phyloP scores from a whole-genome alignment of 2,329 filamentous ascomycete species.

The Arthrobotrys entomopaga region DNA sequence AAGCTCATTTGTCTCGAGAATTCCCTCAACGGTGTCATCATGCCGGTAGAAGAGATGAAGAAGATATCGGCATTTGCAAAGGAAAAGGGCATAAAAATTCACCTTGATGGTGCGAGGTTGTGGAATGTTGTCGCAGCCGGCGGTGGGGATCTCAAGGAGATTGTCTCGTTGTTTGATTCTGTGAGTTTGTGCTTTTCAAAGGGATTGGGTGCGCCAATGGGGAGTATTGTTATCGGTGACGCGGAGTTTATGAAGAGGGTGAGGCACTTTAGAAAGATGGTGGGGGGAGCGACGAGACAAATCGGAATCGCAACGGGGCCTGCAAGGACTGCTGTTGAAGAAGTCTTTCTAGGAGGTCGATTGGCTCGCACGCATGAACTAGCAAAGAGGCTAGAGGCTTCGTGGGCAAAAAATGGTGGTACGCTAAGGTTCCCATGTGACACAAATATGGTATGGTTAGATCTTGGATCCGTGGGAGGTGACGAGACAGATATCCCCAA shows the following conservation, averaged over 20 bases:
- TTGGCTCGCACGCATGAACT: slow-evolving; percentile 71
- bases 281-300: slow-evolving; percentile 82
- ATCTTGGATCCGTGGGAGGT: slow-evolving; percentile 72
- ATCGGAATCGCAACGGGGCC: slow-evolving; percentile 79
- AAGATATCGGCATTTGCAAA: slow-evolving; percentile 61
- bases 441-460: slow-evolving; percentile 93
- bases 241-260: slow-evolving; percentile 49
- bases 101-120: slow-evolving; percentile 68
- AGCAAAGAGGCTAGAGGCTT: slow-evolving; percentile 70
- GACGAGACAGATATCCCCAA: slow-evolving; percentile 67
- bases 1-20: slow-evolving; percentile 64
- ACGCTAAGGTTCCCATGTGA: slow-evolving; percentile 75
- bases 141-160: slow-evolving; percentile 59
- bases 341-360: slow-evolving; percentile 78
- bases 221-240: slow-evolving; percentile 61
- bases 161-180: slow-evolving; percentile 65
- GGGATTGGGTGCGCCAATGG: slow-evolving; percentile 67
- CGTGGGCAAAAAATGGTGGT: slow-evolving; percentile 78
- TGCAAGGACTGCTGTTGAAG: slow-evolving; percentile 79
- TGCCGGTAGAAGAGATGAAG: slow-evolving; percentile 61
- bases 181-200: slow-evolving; percentile 67
- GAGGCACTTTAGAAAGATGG: slow-evolving; percentile 70
- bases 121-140: slow-evolving; percentile 67
- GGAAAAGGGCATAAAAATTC: slow-evolving; percentile 63
- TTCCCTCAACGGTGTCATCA: slow-evolving; percentile 62